Evolutionary conservation across 2,329 filamentous ascomycete genomes (phyloP), one percentile per base, ranked within the genome.

Genomic region (Blastomyces percursus): DNA sequence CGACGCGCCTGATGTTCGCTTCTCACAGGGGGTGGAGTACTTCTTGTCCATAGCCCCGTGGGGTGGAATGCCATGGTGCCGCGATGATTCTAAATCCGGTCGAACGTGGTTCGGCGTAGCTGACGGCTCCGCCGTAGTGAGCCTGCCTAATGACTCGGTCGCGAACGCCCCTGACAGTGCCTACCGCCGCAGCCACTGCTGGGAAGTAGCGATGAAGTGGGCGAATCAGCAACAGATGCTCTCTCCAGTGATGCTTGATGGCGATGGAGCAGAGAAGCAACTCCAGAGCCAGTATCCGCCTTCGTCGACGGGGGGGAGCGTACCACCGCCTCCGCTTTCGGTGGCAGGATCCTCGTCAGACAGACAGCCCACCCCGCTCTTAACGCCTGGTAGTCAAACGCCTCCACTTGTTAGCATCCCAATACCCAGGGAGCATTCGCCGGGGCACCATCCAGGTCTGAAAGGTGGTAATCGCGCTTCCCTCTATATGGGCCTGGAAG

Each of bases 141-240:
- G 77, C 64, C 72, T 88, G 6, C 85, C 86, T 0, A 81, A 81
- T 0, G 85, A 88, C 68, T 76, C 87, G 32, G 82, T 88, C 52
- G 82, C 86, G 66, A 81, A 88, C 67, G 83, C 86, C 21, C 81
- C 86, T 1, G 86, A 89, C 69, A 86, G 84, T 54, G 82, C 87
- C 52, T 89, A 88, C 72, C 81, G 83, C 19, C 82, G 86, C 51
- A 86, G 83, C 64, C 86, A 89, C 70, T 89, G 86, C 73, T 90
- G 86, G 86, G 75, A 80, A 63, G 79, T 82, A 68, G 86, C 85
- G 2, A 80, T 84, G 67, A 78, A 81, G 67, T 89, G 86, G 86
- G 79, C 79, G 9, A 76, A 78, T 44, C 75, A 77, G 21, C 72
- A 73, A 50, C 61, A 71, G 59, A 67, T 75, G 19, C 64, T 72